Conservation (phyloP, 1,284 basidiomycete species). For the Ceratobasidium papillatum region DNA sequence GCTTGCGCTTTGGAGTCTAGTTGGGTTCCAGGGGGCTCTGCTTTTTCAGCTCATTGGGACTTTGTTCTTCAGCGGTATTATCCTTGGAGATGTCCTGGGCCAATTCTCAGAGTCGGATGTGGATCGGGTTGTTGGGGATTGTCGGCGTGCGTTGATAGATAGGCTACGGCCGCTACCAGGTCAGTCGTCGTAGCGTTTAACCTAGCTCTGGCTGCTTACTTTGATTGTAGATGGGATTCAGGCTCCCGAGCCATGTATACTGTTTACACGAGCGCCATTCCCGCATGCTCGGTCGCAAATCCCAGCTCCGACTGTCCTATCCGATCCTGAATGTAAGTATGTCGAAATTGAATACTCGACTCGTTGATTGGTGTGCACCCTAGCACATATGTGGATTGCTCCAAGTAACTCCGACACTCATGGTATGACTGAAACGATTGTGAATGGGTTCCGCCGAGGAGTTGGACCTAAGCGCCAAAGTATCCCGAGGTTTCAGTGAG, state of each 20-base stretch:
- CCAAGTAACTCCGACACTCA: conserved; percentile 56
- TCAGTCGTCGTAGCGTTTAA: background rate
- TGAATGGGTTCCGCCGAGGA: conserved; percentile 62
- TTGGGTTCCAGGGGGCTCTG: conserved; percentile 87
- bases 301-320: conserved; percentile 44
- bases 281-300: conserved; percentile 62
- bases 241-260: conserved; percentile 55
- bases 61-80: conserved; percentile 68
- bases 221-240: background rate
- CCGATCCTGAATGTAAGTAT: conserved; percentile 61
- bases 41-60: conserved; percentile 66
- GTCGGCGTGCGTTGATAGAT: conserved; percentile 67
- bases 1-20: conserved; percentile 80
- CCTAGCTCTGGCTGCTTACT: background rate
- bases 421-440: conserved; percentile 44
- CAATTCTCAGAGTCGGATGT: conserved; percentile 49
- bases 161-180: conserved; percentile 52
- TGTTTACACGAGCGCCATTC: conserved; percentile 68
- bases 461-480: conserved; percentile 73
- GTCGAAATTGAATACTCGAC: conserved; percentile 10
- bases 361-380: background rate
- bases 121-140: conserved; percentile 60
- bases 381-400: conserved; percentile 75
- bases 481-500: conserved; percentile 68
- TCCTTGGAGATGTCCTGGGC: conserved; percentile 72